phyloP scores from a whole-genome alignment of 257 asterid species.

The Przewalskia tangutica region DNA sequence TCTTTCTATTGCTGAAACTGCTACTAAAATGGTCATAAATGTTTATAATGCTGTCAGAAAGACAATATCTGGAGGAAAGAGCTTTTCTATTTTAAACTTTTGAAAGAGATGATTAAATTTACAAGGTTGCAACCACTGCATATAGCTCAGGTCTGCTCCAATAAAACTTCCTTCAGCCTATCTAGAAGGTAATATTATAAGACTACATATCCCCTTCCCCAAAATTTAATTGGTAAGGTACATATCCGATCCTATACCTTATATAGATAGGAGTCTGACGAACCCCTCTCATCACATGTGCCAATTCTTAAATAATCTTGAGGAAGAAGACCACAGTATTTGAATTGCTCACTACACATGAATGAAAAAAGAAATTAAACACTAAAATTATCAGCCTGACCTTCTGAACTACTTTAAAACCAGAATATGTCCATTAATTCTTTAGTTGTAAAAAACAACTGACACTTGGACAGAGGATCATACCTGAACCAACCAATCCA shows the following conservation, averaged over 20 bases:
- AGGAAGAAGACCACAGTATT: neutral
- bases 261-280: neutral
- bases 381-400: conserved; percentile 19
- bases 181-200: neutral
- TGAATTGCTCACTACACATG: neutral
- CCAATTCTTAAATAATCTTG: neutral
- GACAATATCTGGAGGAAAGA: neutral
- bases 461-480: no score
- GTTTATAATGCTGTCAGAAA: neutral
- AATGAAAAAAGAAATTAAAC: neutral
- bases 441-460: no score
- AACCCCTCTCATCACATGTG: neutral
- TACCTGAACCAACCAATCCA: no score
- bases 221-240: neutral
- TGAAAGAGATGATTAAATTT: neutral
- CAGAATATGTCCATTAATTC: no score
- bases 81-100: neutral
- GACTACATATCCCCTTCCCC: neutral
- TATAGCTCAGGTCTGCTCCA: neutral
- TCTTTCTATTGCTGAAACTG: neutral
- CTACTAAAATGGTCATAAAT: neutral
- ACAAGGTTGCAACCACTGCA: neutral
- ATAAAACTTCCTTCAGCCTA: neutral
- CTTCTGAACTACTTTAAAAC: conserved; percentile 82
- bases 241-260: neutral